These are phyloP conservation scores for Verticillium tricorpus DNA, from an alignment of 2,329 filamentous ascomycete species.

Conservation along the genomic window DNA sequence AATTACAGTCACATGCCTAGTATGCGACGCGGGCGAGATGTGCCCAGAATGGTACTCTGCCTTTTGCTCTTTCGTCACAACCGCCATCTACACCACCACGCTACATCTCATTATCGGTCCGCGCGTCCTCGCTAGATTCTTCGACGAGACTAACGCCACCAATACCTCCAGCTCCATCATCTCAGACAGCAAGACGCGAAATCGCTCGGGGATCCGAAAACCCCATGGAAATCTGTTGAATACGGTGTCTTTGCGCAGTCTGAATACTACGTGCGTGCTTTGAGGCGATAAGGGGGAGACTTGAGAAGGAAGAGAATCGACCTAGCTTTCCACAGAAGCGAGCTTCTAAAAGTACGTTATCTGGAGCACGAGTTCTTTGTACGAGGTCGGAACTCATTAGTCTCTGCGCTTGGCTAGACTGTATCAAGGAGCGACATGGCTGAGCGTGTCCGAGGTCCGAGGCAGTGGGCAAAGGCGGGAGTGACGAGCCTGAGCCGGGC, in stretches of 20 bases:
- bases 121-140: conserved; percentile 38
- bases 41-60: neutral
- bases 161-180: conserved; percentile 15
- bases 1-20: neutral
- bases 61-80: conserved; percentile 41
- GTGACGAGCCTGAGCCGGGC: too few relatives aligned
- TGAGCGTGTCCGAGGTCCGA: too few relatives aligned
- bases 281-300: neutral
- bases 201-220: conserved; percentile 22
- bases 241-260: conserved; percentile 26
- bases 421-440: too few relatives aligned
- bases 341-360: too few relatives aligned
- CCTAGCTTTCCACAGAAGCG: neutral
- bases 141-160: conserved; percentile 34
- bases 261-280: conserved; percentile 18
- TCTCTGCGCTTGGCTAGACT: too few relatives aligned
- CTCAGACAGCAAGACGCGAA: conserved; percentile 26
- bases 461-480: too few relatives aligned
- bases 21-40: neutral
- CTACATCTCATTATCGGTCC: conserved; percentile 49
- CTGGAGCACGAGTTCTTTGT: too few relatives aligned
- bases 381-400: too few relatives aligned
- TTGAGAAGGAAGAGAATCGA: neutral
- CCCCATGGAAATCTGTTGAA: conserved; percentile 25
- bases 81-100: conserved; percentile 47